Percentiles rank a stretch among this genome's conserved stretches.
Evolutionary conservation across 2,329 filamentous ascomycete species (phyloP).

Genomic region (Thyridium curvatum): DNA sequence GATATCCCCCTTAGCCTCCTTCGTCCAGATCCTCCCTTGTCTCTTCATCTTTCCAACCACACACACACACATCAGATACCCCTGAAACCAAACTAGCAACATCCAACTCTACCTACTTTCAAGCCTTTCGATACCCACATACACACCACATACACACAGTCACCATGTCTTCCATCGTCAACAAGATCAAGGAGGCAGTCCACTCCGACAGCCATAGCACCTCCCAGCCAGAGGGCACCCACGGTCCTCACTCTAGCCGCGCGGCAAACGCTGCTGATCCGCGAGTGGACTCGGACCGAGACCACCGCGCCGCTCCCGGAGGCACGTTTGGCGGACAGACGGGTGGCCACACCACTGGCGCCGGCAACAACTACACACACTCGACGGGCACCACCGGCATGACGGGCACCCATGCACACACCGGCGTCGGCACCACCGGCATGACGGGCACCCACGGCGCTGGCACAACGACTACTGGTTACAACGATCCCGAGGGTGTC

Average conservation of each 20-base stretch:
- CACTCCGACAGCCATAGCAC: constrained; percentile 30
- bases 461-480: constrained; percentile 1
- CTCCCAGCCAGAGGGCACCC: constrained; percentile 15
- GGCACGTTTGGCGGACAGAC: constrained; percentile 5
- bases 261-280: constrained; percentile 41
- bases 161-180: constrained; percentile 51
- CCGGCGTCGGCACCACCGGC: constrained; percentile 12
- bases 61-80: no score
- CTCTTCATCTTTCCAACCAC: background rate
- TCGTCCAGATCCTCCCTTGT: background rate
- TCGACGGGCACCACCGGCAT: constrained; percentile 11
- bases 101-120: background rate
- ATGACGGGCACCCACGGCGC: constrained; percentile 10
- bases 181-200: constrained; percentile 55
- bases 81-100: no score
- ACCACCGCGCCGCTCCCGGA: constrained; percentile 13
- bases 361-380: constrained; percentile 9
- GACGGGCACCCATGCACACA: constrained; percentile 2
- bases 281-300: constrained; percentile 39
- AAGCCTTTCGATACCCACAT: constrained; percentile 3
- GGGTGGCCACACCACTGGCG: constrained; percentile 6
- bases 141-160: constrained; percentile 6
- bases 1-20: no score
- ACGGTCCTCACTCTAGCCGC: constrained; percentile 30
- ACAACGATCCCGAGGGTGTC: constrained; percentile 15